Conservation (phyloP, 768 basidiomycete genomes). For the Leucosporidium scottii region DNA sequence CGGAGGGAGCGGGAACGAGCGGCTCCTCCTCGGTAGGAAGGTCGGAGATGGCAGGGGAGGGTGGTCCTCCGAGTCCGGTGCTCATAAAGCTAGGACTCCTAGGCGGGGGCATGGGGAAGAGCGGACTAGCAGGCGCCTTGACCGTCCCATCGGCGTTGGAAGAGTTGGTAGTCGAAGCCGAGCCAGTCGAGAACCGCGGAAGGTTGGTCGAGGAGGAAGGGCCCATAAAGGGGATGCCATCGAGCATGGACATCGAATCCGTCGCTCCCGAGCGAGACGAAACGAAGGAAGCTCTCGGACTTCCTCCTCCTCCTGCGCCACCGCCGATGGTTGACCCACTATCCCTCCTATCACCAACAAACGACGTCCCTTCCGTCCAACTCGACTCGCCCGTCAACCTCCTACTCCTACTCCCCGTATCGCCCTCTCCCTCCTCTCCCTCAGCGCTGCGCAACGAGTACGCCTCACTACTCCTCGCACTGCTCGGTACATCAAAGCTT, state of each 20-base stretch:
- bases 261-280: neutral
- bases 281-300: neutral
- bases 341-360: neutral
- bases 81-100: neutral
- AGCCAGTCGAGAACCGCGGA: neutral
- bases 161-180: slow-evolving; percentile 7
- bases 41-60: neutral
- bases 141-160: neutral
- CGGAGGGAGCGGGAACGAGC: neutral
- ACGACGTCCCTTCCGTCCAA: neutral
- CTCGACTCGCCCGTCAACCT: neutral
- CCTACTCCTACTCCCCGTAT: neutral
- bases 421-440: neutral
- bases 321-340: neutral
- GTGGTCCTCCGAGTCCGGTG: neutral
- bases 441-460: too few relatives aligned
- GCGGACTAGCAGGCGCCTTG: neutral
- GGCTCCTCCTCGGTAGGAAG: neutral
- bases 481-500: neutral
- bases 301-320: neutral
- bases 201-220: neutral
- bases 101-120: neutral
- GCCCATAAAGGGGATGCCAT: slow-evolving; percentile 30
- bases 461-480: too few relatives aligned
- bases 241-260: slow-evolving; percentile 24